Evolutionary conservation across 2,329 filamentous ascomycete genomes (phyloP).

Genomic region (Davidsoniella neocaledoniae): DNA sequence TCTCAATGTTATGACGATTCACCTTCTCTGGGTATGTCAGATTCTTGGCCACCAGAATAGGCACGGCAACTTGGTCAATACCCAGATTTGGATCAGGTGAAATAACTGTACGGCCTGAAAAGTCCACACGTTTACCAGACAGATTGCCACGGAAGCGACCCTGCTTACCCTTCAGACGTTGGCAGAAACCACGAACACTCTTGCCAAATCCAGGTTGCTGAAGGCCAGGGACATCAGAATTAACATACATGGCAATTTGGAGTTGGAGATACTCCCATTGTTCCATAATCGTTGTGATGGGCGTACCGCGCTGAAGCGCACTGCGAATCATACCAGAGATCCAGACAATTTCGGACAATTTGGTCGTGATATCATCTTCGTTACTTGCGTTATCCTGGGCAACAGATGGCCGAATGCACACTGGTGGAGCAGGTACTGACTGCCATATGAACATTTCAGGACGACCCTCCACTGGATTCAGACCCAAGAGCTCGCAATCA

Average conservation of each 20-base stretch:
- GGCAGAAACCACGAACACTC: conserved; percentile 81
- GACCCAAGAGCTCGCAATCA: conserved; percentile 81
- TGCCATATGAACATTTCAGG: conserved; percentile 98
- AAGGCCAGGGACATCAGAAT: conserved; percentile 88
- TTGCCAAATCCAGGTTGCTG: conserved; percentile 77
- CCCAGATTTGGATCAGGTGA: conserved; percentile 89
- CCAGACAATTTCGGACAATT: conserved; percentile 90
- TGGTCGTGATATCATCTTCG: conserved; percentile 91
- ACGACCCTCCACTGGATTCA: conserved; percentile 70
- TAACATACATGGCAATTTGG: conserved; percentile 94
- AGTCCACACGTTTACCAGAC: conserved; percentile 96
- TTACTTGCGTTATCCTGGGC: conserved; percentile 85
- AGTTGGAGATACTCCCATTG: conserved; percentile 96
- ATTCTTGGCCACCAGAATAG: conserved; percentile 82
- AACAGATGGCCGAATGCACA: conserved; percentile 87
- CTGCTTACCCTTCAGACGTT: conserved; percentile 91
- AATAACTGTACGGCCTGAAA: conserved; percentile 93
- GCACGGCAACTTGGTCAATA: conserved; percentile 87
- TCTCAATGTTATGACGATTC: conserved; percentile 69
- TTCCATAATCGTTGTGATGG: conserved; percentile 83
- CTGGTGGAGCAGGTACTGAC: conserved; percentile 80
- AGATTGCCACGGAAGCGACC: conserved; percentile 93
- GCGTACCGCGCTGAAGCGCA: conserved; percentile 65
- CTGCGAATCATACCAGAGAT: conserved; percentile 77
- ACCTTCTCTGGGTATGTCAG: conserved; percentile 89